These are phyloP conservation scores for Saccharomyces hybrid DNA, from an alignment of 1,139 yeast species.

Conservation along the genomic window DNA sequence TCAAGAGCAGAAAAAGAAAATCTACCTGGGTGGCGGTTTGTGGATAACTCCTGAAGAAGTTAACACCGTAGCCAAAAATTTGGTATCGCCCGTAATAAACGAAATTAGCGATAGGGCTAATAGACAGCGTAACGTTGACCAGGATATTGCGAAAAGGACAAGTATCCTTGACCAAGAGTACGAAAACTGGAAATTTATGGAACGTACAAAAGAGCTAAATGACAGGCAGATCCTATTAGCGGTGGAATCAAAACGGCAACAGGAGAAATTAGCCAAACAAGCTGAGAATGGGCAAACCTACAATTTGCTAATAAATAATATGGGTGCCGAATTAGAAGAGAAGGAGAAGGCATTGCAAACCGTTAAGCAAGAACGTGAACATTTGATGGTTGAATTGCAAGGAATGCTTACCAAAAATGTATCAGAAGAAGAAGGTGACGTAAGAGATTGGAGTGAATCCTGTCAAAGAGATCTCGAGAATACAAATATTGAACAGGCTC, in stretches of 20 bases:
- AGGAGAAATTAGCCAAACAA: not conserved
- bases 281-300: conserved; percentile 9
- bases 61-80: conserved; percentile 69
- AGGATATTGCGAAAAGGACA: conserved; percentile 45
- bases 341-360: conserved; percentile 28
- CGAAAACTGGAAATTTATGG: conserved; percentile 29
- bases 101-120: conserved; percentile 68
- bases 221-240: conserved; percentile 37
- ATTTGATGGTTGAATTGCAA: conserved; percentile 19
- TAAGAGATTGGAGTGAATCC: conserved; percentile 11
- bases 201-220: conserved; percentile 17
- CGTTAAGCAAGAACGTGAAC: conserved; percentile 12
- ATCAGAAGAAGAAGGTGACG: conserved; percentile 8
- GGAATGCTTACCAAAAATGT: conserved; percentile 5
- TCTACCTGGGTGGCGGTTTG: conserved; percentile 86
- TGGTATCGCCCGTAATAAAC: conserved; percentile 74
- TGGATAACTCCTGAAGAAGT: conserved; percentile 70
- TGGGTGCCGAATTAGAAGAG: not conserved
- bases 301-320: not conserved
- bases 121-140: conserved; percentile 64
- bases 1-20: conserved; percentile 38
- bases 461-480: not conserved
- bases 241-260: conserved; percentile 9
- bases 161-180: conserved; percentile 33
- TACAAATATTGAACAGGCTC: not conserved